Evolutionary conservation across 2,329 filamentous ascomycete genomes (phyloP).

Genomic region (Colletotrichum sojae): DNA sequence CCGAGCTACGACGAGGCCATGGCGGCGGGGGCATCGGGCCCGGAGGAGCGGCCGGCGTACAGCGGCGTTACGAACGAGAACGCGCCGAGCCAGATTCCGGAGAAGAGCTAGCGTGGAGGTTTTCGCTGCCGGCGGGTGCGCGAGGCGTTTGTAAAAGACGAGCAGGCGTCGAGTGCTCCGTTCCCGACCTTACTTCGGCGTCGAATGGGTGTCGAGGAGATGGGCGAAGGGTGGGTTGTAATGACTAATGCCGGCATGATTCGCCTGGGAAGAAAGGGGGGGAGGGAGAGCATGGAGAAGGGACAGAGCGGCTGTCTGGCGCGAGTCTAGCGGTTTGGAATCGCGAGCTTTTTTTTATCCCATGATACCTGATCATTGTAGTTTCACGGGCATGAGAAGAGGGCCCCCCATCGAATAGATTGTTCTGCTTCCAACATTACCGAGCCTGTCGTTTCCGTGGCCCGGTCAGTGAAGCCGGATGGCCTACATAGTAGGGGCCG

Average conservation of each 20-base stretch:
- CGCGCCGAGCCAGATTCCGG: slow-evolving; percentile 64
- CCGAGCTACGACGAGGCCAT: slow-evolving; percentile 96
- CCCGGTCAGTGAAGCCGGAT: too few relatives aligned
- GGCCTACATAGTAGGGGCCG: too few relatives aligned
- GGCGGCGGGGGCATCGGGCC: slow-evolving; percentile 79
- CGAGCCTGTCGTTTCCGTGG: too few relatives aligned
- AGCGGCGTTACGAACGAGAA: slow-evolving; percentile 75
- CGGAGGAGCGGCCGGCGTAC: slow-evolving; percentile 81
- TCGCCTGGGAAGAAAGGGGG: background rate
- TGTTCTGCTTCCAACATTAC: too few relatives aligned
- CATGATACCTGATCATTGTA: too few relatives aligned
- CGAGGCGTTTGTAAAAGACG: too few relatives aligned
- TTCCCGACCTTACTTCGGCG: too few relatives aligned
- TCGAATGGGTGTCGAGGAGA: too few relatives aligned
- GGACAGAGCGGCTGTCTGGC: background rate
- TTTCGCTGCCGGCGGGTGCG: background rate
- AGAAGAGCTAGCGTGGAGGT: slow-evolving; percentile 52
- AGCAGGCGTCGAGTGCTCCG: background rate
- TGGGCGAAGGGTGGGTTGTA: slow-evolving; percentile 1
- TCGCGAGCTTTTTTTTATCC: background rate
- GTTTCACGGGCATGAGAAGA: too few relatives aligned
- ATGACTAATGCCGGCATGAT: slow-evolving; percentile 23
- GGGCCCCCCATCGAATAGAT: too few relatives aligned
- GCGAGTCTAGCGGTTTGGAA: background rate
- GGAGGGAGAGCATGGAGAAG: background rate